Percentiles rank a stretch among this genome's conserved stretches.
These are phyloP conservation scores for Yarrowia sp. DNA, from an alignment of 805 yeast species.

Conservation along the genomic window DNA sequence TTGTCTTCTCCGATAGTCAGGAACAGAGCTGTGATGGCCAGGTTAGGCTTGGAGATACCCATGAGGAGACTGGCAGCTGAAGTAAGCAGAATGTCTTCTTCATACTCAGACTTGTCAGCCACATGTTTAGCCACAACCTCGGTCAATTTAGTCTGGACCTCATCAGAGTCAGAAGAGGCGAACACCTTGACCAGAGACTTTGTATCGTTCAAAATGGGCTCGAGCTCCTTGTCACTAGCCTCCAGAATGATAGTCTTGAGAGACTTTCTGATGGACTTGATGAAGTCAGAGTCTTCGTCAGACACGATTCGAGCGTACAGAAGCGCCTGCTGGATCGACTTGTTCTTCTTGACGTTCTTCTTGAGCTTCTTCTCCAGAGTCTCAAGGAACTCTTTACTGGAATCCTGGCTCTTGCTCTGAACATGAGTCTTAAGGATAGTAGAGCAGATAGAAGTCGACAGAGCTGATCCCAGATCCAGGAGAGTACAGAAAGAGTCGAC, in stretches of 20 bases:
- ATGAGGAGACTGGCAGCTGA: conserved; percentile 9
- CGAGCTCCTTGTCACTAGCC: neutral
- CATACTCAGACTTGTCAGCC: neutral
- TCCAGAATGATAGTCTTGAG: conserved; percentile 22
- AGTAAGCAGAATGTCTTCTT: neutral
- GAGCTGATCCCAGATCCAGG: conserved; percentile 11
- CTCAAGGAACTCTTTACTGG: conserved; percentile 23
- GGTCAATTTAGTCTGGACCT: neutral
- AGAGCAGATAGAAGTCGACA: conserved; percentile 21
- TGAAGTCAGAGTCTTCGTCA: conserved; percentile 20
- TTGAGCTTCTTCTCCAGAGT: conserved; percentile 31
- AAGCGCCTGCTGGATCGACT: conserved; percentile 27
- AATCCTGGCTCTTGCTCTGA: conserved; percentile 4
- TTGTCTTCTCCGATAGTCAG: neutral
- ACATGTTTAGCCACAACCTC: neutral
- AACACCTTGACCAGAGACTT: conserved; percentile 30
- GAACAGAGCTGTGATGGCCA: conserved; percentile 31
- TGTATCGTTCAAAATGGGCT: conserved; percentile 17
- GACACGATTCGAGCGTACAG: conserved; percentile 33
- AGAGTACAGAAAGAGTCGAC: conserved; percentile 32
- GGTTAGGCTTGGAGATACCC: conserved; percentile 32
- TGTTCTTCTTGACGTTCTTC: conserved; percentile 28
- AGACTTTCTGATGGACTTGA: conserved; percentile 31
- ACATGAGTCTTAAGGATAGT: conserved; percentile 11
- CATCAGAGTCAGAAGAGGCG: neutral